These are phyloP conservation scores for Wolfiporia cocos DNA, from an alignment of 1,284 basidiomycete species.

Conservation along the genomic window DNA sequence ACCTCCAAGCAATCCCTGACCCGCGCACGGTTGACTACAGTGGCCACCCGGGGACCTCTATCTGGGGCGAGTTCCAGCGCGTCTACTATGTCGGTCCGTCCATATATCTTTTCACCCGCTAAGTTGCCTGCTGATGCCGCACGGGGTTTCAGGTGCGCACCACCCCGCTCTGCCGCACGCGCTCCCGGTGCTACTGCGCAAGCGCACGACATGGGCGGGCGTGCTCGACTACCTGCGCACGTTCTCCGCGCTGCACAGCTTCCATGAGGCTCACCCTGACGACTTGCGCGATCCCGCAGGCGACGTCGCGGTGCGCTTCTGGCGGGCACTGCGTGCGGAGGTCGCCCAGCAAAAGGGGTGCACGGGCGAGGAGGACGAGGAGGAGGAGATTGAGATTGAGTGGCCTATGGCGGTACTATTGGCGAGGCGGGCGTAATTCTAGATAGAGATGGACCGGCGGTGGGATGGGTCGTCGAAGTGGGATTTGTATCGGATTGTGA, in stretches of 20 bases:
- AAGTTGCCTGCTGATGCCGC: not conserved
- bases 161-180: slow-evolving; percentile 37
- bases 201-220: slow-evolving; percentile 57
- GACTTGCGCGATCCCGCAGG: slow-evolving; percentile 45
- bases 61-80: slow-evolving; percentile 38
- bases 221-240: slow-evolving; percentile 69
- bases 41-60: too few relatives aligned
- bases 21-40: slow-evolving; percentile 39
- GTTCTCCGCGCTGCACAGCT: slow-evolving; percentile 68
- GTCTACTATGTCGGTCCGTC: slow-evolving; percentile 41
- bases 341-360: slow-evolving; percentile 30
- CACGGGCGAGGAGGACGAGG: slow-evolving; percentile 29
- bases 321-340: slow-evolving; percentile 41
- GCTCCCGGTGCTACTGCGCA: slow-evolving; percentile 52
- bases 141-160: slow-evolving; percentile 27
- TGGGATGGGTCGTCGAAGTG: too few relatives aligned
- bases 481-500: too few relatives aligned
- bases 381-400: slow-evolving; percentile 52
- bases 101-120: too few relatives aligned
- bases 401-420: slow-evolving; percentile 71
- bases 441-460: too few relatives aligned
- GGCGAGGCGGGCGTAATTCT: slow-evolving; percentile 22
- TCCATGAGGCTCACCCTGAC: slow-evolving; percentile 56
- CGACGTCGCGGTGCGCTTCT: slow-evolving; percentile 61
- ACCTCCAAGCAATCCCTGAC: slow-evolving; percentile 64